Base-by-base conservation (phyloP, 1,284 basidiomycete species). In the Taiwanofungus camphoratus region DNA sequence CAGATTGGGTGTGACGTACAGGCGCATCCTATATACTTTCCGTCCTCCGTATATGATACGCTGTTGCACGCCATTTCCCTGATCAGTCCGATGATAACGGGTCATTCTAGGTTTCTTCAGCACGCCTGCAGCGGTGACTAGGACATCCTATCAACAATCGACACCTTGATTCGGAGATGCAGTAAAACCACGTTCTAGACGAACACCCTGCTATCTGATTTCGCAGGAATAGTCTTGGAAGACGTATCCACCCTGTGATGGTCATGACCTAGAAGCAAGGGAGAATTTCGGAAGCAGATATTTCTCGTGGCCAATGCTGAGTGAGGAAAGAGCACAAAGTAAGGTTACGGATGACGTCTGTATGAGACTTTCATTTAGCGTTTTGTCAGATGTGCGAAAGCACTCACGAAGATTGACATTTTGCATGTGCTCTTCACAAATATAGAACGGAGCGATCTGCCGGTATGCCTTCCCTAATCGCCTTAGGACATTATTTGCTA, bases 391-490 rank as follows among this genome's bases (percentile, higher is more conserved):
- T 34, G 38, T 24, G 38, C 13, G 38, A 29, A 35, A 41, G 31
- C 31, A 23, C 36, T 22, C 20, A 39, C 42, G 7, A 39, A 48
- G 42, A 48, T 44, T 40, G 46, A 40, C 46, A 41, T 41, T 48
- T 41, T 41, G 42, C 39, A 37, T 48, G 23, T 31, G 20, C 11
- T 5, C 9, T 5, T 7, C 4, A 18, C 12, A 16, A n/a, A 9
- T 39, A 15, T 29, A 23, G 23, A 39, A 26, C 20, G n/a, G 7
- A 20, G 29, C 29, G 40, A 21, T 18, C 27, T 5, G n/a, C 27
- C 11, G n/a, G 18, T 30, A 19, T 36, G 32, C 40, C 30, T 24
- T 16, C 23, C 32, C 24, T 23, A 16, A 27, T 27, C 15, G 4
- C 20, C 24, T 18, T 15, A 16, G 9, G 22, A 6, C 29, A 24